Conservation (phyloP, 2,329 filamentous ascomycete species). For the Stachybotrys elegans region DNA sequence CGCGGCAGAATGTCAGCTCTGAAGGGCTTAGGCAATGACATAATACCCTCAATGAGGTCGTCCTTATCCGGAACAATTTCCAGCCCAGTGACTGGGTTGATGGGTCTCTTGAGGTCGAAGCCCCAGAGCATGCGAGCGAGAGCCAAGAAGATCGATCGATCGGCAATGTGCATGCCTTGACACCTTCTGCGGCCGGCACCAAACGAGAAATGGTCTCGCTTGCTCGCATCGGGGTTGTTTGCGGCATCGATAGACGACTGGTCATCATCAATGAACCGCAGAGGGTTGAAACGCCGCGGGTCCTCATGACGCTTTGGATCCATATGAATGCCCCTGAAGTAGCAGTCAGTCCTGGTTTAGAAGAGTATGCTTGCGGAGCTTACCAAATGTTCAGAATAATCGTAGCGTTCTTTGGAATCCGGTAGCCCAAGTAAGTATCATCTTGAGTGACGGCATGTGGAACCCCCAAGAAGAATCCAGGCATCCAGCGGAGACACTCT, state of each 20-base stretch:
- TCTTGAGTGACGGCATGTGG: conserved; percentile 32
- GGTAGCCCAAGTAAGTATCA: conserved; percentile 31
- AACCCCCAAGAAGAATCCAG: conserved; percentile 28
- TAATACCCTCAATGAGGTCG: conserved; percentile 11
- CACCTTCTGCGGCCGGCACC: conserved; percentile 53
- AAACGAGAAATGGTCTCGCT: conserved; percentile 50
- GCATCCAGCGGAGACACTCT: conserved; percentile 42
- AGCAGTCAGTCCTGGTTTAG: neutral
- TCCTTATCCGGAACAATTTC: conserved; percentile 8
- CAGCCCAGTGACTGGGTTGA: conserved; percentile 6
- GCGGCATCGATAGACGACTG: conserved; percentile 22
- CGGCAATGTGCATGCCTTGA: conserved; percentile 51
- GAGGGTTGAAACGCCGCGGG: conserved; percentile 37
- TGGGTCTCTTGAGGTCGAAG: conserved; percentile 29
- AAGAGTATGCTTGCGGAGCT: neutral
- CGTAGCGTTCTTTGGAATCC: conserved; percentile 36
- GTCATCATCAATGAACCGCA: conserved; percentile 22
- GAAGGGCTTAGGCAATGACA: conserved; percentile 8
- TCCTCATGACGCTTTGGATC: conserved; percentile 36
- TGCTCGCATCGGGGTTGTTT: conserved; percentile 23
- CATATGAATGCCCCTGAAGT: conserved; percentile 37
- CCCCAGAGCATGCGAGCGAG: conserved; percentile 44
- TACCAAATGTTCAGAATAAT: conserved; percentile 37
- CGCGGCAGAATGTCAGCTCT: conserved; percentile 7
- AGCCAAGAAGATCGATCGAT: conserved; percentile 41